A percentile compares a stretch with the other conserved stretches of the same genome.
Conservation (phyloP, 345 rosid species). For the Eucalyptus leucophloia region DNA sequence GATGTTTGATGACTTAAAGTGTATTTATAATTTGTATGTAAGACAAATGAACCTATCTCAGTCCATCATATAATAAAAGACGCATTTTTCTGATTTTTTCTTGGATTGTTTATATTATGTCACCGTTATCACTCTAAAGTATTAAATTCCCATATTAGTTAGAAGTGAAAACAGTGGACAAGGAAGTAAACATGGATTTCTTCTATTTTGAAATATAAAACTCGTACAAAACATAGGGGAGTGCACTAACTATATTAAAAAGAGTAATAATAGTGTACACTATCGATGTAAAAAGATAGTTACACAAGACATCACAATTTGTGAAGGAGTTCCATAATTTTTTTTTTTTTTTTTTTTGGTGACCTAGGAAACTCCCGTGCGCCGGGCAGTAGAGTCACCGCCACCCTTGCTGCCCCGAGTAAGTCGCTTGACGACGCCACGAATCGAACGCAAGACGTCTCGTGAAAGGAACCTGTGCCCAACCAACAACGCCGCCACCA, state of each 20-base stretch:
- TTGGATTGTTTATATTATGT: not conserved
- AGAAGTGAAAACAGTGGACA: not conserved
- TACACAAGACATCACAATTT: not conserved
- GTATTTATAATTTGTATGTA: not conserved
- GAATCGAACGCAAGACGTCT: fast-evolving
- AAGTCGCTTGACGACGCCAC: too few relatives aligned
- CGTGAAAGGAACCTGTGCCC: too few relatives aligned
- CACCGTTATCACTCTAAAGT: not conserved
- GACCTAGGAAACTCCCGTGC: too few relatives aligned
- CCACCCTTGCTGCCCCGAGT: too few relatives aligned
- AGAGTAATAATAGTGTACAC: not conserved
- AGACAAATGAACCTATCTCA: not conserved
- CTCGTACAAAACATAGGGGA: not conserved
- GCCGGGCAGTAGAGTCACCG: fast-evolving
- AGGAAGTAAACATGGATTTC: not conserved
- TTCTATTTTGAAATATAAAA: not conserved
- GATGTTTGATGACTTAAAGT: not conserved
- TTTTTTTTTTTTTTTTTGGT: too few relatives aligned
- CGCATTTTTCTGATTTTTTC: not conserved
- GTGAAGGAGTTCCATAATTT: not conserved
- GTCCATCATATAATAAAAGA: not conserved
- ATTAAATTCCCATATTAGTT: not conserved
- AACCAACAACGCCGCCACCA: too few relatives aligned
- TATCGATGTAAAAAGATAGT: not conserved
- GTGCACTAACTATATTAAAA: not conserved